phyloP scores from a whole-genome alignment of 805 yeast genomes.

The Isabelozyma rhagii region DNA sequence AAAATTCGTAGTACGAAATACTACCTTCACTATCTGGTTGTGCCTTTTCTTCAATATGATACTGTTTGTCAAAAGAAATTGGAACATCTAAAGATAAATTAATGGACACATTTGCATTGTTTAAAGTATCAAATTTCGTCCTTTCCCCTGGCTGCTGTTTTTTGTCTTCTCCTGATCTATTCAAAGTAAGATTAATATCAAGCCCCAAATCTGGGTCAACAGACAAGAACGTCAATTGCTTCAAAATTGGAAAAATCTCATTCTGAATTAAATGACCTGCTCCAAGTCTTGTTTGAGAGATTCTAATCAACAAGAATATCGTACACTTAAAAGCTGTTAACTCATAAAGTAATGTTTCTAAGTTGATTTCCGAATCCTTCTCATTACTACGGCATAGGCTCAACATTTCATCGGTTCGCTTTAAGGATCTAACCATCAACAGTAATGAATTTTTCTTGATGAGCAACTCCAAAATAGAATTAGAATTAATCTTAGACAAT shows the following conservation, averaged over 20 bases:
- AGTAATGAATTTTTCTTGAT: conserved; percentile 64
- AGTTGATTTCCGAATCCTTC: conserved; percentile 28
- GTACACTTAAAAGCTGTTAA: conserved; percentile 74
- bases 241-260: conserved; percentile 64
- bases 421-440: conserved; percentile 62
- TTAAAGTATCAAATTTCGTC: conserved; percentile 10
- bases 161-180: conserved; percentile 11
- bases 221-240: conserved; percentile 51
- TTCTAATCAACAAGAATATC: conserved; percentile 62
- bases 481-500: conserved; percentile 47
- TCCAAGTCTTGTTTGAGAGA: conserved; percentile 75
- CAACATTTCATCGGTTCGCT: conserved; percentile 65
- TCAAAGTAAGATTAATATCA: conserved; percentile 33
- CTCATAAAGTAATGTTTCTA: conserved; percentile 64
- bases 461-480: conserved; percentile 58
- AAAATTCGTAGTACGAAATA: conserved; percentile 61
- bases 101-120: conserved; percentile 32
- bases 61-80: conserved; percentile 10
- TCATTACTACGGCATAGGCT: conserved; percentile 24
- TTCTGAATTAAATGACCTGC: conserved; percentile 73
- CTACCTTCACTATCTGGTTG: conserved; percentile 9
- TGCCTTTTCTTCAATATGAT: conserved; percentile 17
- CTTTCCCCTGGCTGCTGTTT: neutral
- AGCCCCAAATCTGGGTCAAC: conserved; percentile 82
- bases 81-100: conserved; percentile 55